Evolutionary conservation across 169 alveolate genomes (phyloP), one percentile per base, ranked within the genome.

Genomic region (Plasmodium fragile): DNA sequence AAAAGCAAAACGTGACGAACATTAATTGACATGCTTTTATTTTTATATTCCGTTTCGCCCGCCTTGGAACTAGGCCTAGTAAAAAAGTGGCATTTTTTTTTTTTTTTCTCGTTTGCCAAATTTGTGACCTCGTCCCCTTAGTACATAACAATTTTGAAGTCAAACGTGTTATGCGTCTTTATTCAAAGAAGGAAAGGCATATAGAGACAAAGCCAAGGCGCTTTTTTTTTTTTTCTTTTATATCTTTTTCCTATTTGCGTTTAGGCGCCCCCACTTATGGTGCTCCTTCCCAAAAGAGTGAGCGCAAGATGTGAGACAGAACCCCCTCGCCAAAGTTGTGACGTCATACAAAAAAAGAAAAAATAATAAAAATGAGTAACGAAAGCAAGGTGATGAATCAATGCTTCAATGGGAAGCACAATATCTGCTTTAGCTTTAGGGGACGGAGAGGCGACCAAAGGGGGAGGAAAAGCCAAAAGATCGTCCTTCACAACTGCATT

Each of bases 401-500:
- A 32, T 91, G 94, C 82, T 91, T 91, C 75, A 80, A 81, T 34
- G 73, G 84, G 28, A 45, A 71, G 32, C 73, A 53, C 16, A 65
- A 69, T 4, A 30, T 80, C 16, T 91, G 83, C 75, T 91, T 39
- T 91, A 49, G 53, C 73, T 65, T 32, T 5, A 73, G 32, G 36
- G 59, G 75, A 22, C 18, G n/a, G 55, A 43, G 36, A 82, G 41
- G 69, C 13, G 43, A 59, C 13, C 53, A 89, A 78, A 45, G 18
- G 55, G 83, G 80, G 70, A 80, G 75, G 81, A 72, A 73, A 43
- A 84, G 77, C 28, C 81, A 91, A 69, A 81, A 49, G 13, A 13
- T 81, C 30, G 18, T 91, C 39, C 59, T 91, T 30, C 83, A 91
- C 65, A 91, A 91, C 49, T 91, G 94, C 55, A 91, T 91, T 22